Base-by-base conservation (phyloP, 2,329 filamentous ascomycete genomes). In the Pseudocercospora fuligena region DNA sequence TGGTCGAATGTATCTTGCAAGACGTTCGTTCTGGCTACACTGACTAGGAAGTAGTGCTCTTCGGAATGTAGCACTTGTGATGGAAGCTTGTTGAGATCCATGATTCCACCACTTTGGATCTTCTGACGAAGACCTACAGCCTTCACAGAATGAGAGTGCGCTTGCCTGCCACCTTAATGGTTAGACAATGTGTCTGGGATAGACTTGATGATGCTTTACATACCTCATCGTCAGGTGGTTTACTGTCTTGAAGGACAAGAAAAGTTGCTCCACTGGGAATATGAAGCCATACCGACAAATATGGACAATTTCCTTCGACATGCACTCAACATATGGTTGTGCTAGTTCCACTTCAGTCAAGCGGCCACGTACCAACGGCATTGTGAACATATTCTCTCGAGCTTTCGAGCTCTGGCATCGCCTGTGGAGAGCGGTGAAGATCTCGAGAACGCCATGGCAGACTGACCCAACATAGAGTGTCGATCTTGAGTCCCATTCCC, bases 211-310 rank as follows among this genome's bases (percentile, higher is more conserved):
- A 19, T 19, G 14, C 11, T 21, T 2, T 8, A 54, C 46, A 25
- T 66, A 73, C 71, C 72, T 92, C 94, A 98, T 98, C 16, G 87
- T 86, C 0, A 92, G 88, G 73, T 95, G 93, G 76, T 97, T 97
- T 74, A 97, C 89, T 3, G 92, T 88, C 19, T 94, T 89, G 77
- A 98, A 97, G 76, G 93, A 97, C 0, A 88, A 89, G 2, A 97
- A 90, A 2, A 97, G 81, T 1, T 88, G 88, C 0, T 89, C 85
- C 0, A 89, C 85, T 21, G 86, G 88, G 73, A 97, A 97, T 0
- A 98, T 83, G 75, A 91, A 96, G 0, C 92, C 88, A 69, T 91
- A 92, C 66, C 93, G 89, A 3, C 98, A 82, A 0, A 98, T 81
- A 78, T 97, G 93, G n/a, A 58, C 16, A 7, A 16, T 25, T 23